These are phyloP conservation scores for Byssochlamys sp. DNA, from an alignment of 2,329 filamentous ascomycete species.

Conservation along the genomic window DNA sequence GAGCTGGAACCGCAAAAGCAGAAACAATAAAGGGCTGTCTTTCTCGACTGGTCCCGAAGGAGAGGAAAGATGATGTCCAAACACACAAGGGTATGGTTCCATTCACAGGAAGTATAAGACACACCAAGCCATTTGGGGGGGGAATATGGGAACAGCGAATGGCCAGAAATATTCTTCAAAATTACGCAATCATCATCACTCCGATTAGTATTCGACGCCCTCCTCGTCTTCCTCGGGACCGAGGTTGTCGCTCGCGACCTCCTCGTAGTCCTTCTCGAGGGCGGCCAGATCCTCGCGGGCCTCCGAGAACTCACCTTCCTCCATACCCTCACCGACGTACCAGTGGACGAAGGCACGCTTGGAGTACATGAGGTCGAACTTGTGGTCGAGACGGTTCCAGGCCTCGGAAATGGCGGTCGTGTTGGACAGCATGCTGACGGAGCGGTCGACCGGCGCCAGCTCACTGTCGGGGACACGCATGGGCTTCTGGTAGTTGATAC, in stretches of 20 bases:
- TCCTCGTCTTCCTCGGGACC: slow-evolving; percentile 56
- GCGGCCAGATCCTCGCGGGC: slow-evolving; percentile 77
- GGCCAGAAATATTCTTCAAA: slow-evolving; percentile 6
- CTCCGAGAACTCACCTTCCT: slow-evolving; percentile 82
- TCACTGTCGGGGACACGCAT: slow-evolving; percentile 44
- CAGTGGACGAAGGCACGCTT: slow-evolving; percentile 63
- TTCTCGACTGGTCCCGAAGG: not conserved
- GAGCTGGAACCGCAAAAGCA: not conserved
- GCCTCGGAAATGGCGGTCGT: slow-evolving; percentile 59
- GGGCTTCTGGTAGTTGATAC: slow-evolving; percentile 57
- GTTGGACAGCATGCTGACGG: slow-evolving; percentile 56
- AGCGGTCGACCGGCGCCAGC: slow-evolving; percentile 46
- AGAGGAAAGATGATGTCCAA: not conserved
- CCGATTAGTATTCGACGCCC: slow-evolving; percentile 25
- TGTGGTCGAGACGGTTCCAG: slow-evolving; percentile 55
- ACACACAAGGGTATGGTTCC: not conserved
- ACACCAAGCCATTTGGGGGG: slow-evolving; percentile 8
- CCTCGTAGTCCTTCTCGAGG: slow-evolving; percentile 78
- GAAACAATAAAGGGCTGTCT: not conserved
- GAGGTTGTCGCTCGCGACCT: slow-evolving; percentile 64
- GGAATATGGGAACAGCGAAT: slow-evolving; percentile 1
- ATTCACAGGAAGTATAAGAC: not conserved
- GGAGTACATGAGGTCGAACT: slow-evolving; percentile 62
- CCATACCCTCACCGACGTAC: slow-evolving; percentile 83
- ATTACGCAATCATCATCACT: not conserved